A percentile compares a stretch with the other conserved stretches of the same genome.
phyloP scores from a whole-genome alignment of 495 filamentous ascomycete genomes.

The Aspergillus affinis region DNA sequence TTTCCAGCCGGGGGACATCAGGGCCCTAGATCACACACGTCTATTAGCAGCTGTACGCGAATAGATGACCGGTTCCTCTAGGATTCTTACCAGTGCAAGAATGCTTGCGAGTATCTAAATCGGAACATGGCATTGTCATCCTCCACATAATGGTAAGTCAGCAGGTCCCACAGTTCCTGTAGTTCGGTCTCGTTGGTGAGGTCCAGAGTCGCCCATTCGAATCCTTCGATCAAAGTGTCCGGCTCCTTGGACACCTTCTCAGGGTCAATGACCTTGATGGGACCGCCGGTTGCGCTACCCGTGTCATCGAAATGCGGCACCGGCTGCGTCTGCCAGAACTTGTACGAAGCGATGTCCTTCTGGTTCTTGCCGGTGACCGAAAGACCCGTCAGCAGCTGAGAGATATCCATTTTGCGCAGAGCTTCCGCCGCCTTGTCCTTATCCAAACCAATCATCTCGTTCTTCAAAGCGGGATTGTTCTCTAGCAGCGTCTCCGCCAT shows the following conservation, averaged over 20 bases:
- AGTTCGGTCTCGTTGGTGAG: constrained; percentile 67
- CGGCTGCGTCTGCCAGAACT: constrained; percentile 97
- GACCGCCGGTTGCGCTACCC: constrained; percentile 50
- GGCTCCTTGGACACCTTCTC: constrained; percentile 72
- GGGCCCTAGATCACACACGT: constrained; percentile 58
- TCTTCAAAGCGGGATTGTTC: constrained; percentile 52
- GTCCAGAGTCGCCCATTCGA: constrained; percentile 94
- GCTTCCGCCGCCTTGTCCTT: constrained; percentile 56
- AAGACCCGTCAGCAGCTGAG: constrained; percentile 81
- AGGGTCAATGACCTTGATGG: constrained; percentile 69
- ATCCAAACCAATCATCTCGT: constrained; percentile 45
- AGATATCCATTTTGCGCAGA: constrained; percentile 69
- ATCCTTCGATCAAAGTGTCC: constrained; percentile 65
- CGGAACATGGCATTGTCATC: constrained; percentile 96
- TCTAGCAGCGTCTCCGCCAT: constrained; percentile 46
- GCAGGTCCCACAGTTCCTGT: constrained; percentile 81
- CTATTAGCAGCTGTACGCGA: constrained; percentile 6
- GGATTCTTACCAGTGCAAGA: constrained; percentile 75
- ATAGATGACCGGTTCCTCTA: background rate
- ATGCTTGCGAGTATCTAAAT: constrained; percentile 87
- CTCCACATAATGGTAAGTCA: constrained; percentile 93
- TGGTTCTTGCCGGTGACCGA: constrained; percentile 74
- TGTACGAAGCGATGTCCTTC: constrained; percentile 95
- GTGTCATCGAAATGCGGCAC: constrained; percentile 76
- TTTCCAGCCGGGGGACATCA: constrained; percentile 93